Evolutionary conservation across 257 asterid species (phyloP).

Genomic region (Coffea eugenioides): DNA sequence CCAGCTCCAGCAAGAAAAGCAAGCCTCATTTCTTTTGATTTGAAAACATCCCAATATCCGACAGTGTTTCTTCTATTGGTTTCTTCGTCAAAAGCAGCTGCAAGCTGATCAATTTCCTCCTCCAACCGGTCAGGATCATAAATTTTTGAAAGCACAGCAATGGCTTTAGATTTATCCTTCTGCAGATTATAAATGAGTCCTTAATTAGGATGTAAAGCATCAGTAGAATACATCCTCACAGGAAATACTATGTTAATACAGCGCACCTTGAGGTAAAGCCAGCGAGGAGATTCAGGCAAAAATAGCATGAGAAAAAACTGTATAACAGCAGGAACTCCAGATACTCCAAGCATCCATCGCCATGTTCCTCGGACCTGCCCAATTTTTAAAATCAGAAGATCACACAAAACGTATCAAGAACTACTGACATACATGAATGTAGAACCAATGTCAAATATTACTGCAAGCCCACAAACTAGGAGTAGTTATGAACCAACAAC

Average conservation of each 20-base stretch:
- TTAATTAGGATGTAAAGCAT: neutral
- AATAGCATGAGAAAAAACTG: slow-evolving; percentile 80
- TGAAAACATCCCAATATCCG: slow-evolving; percentile 64
- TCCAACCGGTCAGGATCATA: slow-evolving; percentile 78
- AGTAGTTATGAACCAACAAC: neutral
- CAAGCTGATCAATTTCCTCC: slow-evolving; percentile 80
- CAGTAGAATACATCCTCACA: neutral
- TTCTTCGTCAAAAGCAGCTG: slow-evolving; percentile 77
- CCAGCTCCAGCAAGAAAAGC: slow-evolving; percentile 95
- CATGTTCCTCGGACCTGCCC: slow-evolving; percentile 88
- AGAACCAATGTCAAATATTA: too few species aligned
- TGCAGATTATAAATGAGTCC: slow-evolving; percentile 27
- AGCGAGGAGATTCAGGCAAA: slow-evolving; percentile 95
- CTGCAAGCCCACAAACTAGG: neutral
- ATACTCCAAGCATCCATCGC: slow-evolving; percentile 99
- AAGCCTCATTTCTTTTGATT: slow-evolving; percentile 70
- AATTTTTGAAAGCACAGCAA: slow-evolving; percentile 81
- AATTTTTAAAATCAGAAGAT: slow-evolving; percentile 17
- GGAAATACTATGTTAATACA: neutral
- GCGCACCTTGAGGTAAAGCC: slow-evolving; percentile 85
- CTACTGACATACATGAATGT: neutral
- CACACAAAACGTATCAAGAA: slow-evolving; percentile 7
- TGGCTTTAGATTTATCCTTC: slow-evolving; percentile 83
- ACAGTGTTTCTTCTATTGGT: slow-evolving; percentile 43
- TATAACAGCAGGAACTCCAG: slow-evolving; percentile 74